Evolutionary conservation across 495 filamentous ascomycete genomes (phyloP).

Genomic region (Aspergillus sclerotioniger): DNA sequence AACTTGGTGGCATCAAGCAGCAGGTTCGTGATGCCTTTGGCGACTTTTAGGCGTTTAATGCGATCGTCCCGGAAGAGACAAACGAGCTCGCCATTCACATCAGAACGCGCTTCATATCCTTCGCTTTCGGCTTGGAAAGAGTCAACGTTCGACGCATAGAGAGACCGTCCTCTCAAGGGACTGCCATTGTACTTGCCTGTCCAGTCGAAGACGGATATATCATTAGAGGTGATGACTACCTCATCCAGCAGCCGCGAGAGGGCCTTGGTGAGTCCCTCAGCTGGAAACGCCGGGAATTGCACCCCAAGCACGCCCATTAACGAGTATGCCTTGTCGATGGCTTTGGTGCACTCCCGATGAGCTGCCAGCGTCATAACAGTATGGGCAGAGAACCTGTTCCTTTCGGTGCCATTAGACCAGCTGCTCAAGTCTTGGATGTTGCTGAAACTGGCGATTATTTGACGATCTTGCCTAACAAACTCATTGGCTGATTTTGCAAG

Average conservation of each 20-base stretch:
- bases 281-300: slow-evolving; percentile 18
- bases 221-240: slow-evolving; percentile 15
- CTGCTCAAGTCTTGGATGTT: slow-evolving; percentile 6
- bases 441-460: slow-evolving; percentile 7
- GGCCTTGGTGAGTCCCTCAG: slow-evolving; percentile 19
- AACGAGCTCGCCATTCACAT: slow-evolving; percentile 7
- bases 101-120: background rate
- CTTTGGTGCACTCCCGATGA: slow-evolving; percentile 13
- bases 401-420: slow-evolving; percentile 5
- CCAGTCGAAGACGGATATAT: slow-evolving; percentile 22
- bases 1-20: background rate
- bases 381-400: slow-evolving; percentile 10
- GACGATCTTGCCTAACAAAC: slow-evolving; percentile 5
- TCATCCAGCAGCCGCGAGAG: slow-evolving; percentile 19
- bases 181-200: slow-evolving; percentile 15
- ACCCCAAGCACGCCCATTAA: slow-evolving; percentile 23
- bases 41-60: background rate
- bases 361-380: slow-evolving; percentile 15
- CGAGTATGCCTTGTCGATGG: slow-evolving; percentile 20
- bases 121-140: slow-evolving; percentile 8
- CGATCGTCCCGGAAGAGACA: slow-evolving; percentile 6
- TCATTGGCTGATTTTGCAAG: slow-evolving; percentile 1
- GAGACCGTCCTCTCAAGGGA: slow-evolving; percentile 12
- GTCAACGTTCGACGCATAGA: slow-evolving; percentile 16
- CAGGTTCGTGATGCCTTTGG: background rate